Evolutionary conservation across 345 rosid species (phyloP), one percentile per base, ranked within the genome.

Genomic region (Noccaea bulbosa): DNA sequence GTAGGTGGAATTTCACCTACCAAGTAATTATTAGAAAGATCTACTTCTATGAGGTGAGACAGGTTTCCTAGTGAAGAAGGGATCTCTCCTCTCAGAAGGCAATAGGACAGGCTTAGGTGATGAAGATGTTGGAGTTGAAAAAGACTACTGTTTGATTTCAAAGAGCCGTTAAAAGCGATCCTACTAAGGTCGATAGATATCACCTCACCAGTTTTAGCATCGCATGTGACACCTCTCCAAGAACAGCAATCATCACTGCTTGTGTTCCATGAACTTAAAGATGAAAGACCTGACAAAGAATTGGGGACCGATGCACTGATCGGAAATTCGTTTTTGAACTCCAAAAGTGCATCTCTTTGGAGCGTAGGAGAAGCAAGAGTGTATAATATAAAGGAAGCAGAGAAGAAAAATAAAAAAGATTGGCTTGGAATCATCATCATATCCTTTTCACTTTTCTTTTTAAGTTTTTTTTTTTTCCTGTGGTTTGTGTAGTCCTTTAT

Each of bases 91-190:
- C 1, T 43, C 1, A 43, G 47, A 5, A 12, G 2, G 17, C 47
- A 43, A 43, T 2, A 0, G 8, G 3, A 2, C n/a, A 43, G 47
- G 16, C 0, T 4, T 12, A 43, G 47, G 47, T 43, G 47, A n/a
- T 6, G 47, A 43, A 43, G 47, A 43, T 43, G 47, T 43, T 43
- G 47, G 47, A 43, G 47, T 43, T 43, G n/a, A 12, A 43, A 43
- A 43, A 43, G 47, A n/a, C 47, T 43, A 43, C 16, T 43, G 16
- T 43, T 43, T 43, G 47, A 43, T n/a, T 12, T 43, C 47, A 43
- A 43, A 43, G 47, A 43, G 47, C 47, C 16, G 16, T 43, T 43
- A 15, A 43, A 15, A 43, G 16, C 27, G 1, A 6, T 12, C 1
- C 7, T 1, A 7, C 0, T 43, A 43, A 43, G 47, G 15, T 4